A percentile compares a stretch with the other conserved stretches of the same genome.
These are phyloP conservation scores for Fusarium penzigii DNA, from an alignment of 2,329 filamentous ascomycete species.

Conservation along the genomic window DNA sequence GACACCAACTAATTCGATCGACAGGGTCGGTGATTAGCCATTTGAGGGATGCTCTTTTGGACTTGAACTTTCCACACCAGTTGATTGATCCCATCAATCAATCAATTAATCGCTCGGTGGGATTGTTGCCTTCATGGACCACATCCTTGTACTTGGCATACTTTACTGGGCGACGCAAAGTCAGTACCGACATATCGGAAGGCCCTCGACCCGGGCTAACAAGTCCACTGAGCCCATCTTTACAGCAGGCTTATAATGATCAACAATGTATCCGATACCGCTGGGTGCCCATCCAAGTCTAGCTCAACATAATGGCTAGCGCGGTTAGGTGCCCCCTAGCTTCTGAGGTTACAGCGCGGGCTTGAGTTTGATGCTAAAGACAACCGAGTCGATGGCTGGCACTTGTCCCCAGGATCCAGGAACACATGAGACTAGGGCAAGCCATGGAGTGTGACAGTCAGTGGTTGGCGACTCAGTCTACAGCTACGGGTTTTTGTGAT, in stretches of 20 bases:
- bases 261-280: background rate
- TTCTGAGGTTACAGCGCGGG: conserved; percentile 15
- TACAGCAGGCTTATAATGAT: conserved; percentile 6
- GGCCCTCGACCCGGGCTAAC: conserved; percentile 25
- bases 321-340: conserved; percentile 21
- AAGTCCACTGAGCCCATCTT: conserved; percentile 17
- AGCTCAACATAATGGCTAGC: conserved; percentile 18
- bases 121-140: conserved; percentile 1
- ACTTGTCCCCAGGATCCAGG: conserved; percentile 34
- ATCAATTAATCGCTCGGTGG: background rate
- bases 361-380: conserved; percentile 19
- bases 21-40: background rate
- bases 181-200: conserved; percentile 31
- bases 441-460: conserved; percentile 29
- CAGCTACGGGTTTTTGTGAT: conserved; percentile 27
- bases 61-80: background rate
- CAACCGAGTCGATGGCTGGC: conserved; percentile 30
- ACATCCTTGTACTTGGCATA: conserved; percentile 2
- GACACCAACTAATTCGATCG: background rate
- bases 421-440: conserved; percentile 34
- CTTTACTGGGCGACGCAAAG: conserved; percentile 12
- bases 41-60: background rate
- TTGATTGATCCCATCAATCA: background rate
- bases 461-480: conserved; percentile 29
- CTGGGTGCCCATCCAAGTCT: conserved; percentile 3